Evolutionary conservation across 2,329 filamentous ascomycete species (phyloP).

Genomic region (Seiridium cupressi): DNA sequence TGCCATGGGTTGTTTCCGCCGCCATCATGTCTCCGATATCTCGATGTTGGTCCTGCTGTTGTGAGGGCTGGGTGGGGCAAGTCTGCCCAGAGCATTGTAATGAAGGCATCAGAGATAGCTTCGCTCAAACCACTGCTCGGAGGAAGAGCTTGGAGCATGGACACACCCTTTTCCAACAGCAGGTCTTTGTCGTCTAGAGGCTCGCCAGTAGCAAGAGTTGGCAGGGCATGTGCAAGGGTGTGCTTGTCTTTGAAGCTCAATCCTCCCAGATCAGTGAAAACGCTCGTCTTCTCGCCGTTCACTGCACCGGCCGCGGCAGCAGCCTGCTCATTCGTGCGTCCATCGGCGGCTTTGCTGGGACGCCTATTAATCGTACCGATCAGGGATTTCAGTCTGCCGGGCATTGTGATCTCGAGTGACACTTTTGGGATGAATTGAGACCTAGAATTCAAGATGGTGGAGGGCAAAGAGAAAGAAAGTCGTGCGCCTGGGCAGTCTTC

Average conservation of each 20-base stretch:
- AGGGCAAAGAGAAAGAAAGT: too few species aligned
- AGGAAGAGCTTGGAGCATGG: slow-evolving; percentile 50
- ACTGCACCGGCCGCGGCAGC: slow-evolving; percentile 17
- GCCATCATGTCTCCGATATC: slow-evolving; percentile 42
- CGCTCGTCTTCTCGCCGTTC: slow-evolving; percentile 33
- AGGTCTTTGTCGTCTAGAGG: slow-evolving; percentile 45
- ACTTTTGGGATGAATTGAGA: too few species aligned
- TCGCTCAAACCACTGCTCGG: slow-evolving; percentile 45
- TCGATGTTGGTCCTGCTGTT: slow-evolving; percentile 40
- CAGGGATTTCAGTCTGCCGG: slow-evolving; percentile 22
- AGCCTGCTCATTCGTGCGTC: slow-evolving; percentile 37
- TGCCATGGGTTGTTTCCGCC: slow-evolving; percentile 45
- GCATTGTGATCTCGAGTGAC: not conserved
- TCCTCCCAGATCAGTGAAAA: slow-evolving; percentile 37
- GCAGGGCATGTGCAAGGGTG: slow-evolving; percentile 37
- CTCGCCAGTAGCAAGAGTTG: slow-evolving; percentile 40
- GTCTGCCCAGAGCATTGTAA: slow-evolving; percentile 51
- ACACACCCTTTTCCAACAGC: slow-evolving; percentile 48
- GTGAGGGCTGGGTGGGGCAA: slow-evolving; percentile 49
- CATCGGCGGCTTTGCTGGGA: slow-evolving; percentile 45
- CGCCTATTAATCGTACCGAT: slow-evolving; percentile 43
- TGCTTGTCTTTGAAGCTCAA: slow-evolving; percentile 35
- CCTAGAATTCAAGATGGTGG: too few species aligned
- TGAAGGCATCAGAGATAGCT: slow-evolving; percentile 48
- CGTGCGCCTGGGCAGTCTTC: too few species aligned